phyloP scores from a whole-genome alignment of 2,329 filamentous ascomycete species.

The Stylonectria norvegica region DNA sequence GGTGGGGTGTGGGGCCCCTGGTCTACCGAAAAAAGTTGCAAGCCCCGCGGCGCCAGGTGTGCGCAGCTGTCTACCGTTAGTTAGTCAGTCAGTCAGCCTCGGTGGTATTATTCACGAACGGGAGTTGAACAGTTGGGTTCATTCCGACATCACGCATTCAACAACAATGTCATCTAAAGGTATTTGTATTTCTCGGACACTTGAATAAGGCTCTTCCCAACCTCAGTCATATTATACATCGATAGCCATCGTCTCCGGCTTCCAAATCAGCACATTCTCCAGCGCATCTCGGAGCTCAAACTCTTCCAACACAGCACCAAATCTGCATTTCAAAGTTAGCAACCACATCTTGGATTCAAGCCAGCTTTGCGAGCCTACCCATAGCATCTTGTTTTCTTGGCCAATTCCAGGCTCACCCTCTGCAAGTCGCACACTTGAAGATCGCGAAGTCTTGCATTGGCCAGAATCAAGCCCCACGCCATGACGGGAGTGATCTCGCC shows the following conservation, averaged over 20 bases:
- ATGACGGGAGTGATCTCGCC: constrained; percentile 94
- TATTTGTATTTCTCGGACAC: no score
- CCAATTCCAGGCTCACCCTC: constrained; percentile 68
- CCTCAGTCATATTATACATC: neutral
- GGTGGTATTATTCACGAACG: no score
- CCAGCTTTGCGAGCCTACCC: constrained; percentile 70
- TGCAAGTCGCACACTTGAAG: constrained; percentile 67
- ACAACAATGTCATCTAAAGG: no score
- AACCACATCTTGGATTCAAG: no score
- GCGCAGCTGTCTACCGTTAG: no score
- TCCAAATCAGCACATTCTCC: constrained; percentile 51
- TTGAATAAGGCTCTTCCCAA: no score
- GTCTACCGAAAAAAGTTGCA: constrained; percentile 27
- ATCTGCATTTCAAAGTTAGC: constrained; percentile 37
- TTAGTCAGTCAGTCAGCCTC: no score
- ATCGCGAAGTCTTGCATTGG: constrained; percentile 64
- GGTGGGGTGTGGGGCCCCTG: constrained; percentile 32
- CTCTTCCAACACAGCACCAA: constrained; percentile 62
- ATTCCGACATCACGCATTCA: no score
- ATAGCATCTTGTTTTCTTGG: constrained; percentile 84
- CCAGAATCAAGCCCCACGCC: constrained; percentile 82
- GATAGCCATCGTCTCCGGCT: constrained; percentile 5
- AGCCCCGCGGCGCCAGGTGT: constrained; percentile 29
- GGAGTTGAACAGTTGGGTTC: no score
- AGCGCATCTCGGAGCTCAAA: constrained; percentile 75